Evolutionary conservation across 345 rosid species (phyloP).

Genomic region (Passiflora organensis): DNA sequence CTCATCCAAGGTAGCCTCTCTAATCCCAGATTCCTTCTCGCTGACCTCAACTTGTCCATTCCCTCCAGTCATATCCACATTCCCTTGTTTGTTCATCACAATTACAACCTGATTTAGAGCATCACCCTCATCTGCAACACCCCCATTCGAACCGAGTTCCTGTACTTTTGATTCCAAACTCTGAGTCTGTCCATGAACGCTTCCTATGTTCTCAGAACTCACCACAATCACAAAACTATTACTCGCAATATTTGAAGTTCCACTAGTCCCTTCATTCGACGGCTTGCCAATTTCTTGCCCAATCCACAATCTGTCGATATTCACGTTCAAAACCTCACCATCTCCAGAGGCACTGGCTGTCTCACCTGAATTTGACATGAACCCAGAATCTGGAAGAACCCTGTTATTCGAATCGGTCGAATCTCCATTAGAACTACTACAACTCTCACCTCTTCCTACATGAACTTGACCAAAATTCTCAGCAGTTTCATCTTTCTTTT

Average conservation of each 20-base stretch:
- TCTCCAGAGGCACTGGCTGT: neutral
- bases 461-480: neutral
- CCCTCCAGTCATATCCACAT: slow-evolving; percentile 14
- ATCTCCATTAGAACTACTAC: slow-evolving; percentile 1
- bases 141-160: slow-evolving; percentile 17
- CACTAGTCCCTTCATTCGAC: slow-evolving; percentile 11
- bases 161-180: slow-evolving; percentile 16
- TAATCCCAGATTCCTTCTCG: slow-evolving; percentile 9
- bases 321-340: neutral
- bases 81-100: slow-evolving; percentile 27
- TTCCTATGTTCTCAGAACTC: slow-evolving; percentile 17
- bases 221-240: slow-evolving; percentile 15
- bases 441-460: neutral
- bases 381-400: neutral
- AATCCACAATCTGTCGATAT: neutral
- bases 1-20: slow-evolving; percentile 10
- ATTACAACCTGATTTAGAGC: slow-evolving; percentile 26
- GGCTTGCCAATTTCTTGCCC: slow-evolving; percentile 12
- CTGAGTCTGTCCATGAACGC: slow-evolving; percentile 20
- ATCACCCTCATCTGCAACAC: neutral
- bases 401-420: neutral
- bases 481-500: neutral
- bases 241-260: slow-evolving; percentile 20
- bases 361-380: slow-evolving; percentile 9
- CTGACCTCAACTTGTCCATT: slow-evolving; percentile 15